Percentiles rank a stretch among this genome's conserved stretches.
These are phyloP conservation scores for Wickerhamiella vanderwaltii DNA, from an alignment of 805 yeast species.

Conservation along the genomic window DNA sequence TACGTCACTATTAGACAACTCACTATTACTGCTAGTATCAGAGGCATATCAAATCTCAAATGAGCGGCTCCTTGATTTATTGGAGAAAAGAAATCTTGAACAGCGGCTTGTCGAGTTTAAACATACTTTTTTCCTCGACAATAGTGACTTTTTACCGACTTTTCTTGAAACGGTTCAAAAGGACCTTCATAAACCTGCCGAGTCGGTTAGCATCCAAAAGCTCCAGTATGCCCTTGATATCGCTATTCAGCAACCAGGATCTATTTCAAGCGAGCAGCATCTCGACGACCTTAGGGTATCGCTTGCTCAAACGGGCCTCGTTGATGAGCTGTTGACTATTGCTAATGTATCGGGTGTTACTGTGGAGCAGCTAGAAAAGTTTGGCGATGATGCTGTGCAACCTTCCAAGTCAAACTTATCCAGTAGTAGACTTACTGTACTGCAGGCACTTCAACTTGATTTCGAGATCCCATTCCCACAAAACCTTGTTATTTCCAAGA, in stretches of 20 bases:
- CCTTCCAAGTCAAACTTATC: neutral
- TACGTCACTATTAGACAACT: constrained; percentile 24
- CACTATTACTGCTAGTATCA: constrained; percentile 44
- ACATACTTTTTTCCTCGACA: constrained; percentile 43
- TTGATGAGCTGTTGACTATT: constrained; percentile 28
- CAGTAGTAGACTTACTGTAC: constrained; percentile 19
- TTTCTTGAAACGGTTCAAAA: constrained; percentile 40
- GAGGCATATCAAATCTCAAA: constrained; percentile 61
- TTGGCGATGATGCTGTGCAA: constrained; percentile 4
- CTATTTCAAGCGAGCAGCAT: constrained; percentile 28
- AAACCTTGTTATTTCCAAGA: constrained; percentile 58
- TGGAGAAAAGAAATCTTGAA: constrained; percentile 42
- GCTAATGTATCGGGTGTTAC: constrained; percentile 28
- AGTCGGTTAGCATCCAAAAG: constrained; percentile 22
- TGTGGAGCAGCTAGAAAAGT: constrained; percentile 16
- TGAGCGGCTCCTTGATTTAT: constrained; percentile 40
- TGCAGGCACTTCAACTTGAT: constrained; percentile 30
- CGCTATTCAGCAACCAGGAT: constrained; percentile 31
- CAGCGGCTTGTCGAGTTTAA: constrained; percentile 40
- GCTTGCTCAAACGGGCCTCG: constrained; percentile 25
- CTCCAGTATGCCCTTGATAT: constrained; percentile 31
- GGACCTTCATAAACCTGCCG: constrained; percentile 39
- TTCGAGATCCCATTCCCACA: constrained; percentile 68
- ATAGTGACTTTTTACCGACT: constrained; percentile 38
- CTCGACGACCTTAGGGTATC: constrained; percentile 28